phyloP scores from a whole-genome alignment of 2,329 filamentous ascomycete genomes.

The Talaromyces pinophilus region DNA sequence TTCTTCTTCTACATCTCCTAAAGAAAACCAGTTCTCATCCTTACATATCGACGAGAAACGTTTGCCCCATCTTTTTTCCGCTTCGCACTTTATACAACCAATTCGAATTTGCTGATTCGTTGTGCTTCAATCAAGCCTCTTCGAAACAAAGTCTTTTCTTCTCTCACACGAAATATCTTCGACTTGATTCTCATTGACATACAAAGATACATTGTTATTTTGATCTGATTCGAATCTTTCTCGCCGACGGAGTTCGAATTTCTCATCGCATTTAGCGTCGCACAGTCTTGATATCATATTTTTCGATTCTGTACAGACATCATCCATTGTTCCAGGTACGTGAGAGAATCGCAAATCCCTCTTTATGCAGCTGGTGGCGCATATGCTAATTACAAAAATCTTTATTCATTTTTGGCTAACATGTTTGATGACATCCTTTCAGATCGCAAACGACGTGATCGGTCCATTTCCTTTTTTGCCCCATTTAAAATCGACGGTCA shows the following conservation, averaged over 20 bases:
- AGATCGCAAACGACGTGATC: slow-evolving; percentile 11
- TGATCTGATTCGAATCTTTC: neutral
- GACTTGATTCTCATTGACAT: neutral
- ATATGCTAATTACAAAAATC: neutral
- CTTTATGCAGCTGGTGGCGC: neutral
- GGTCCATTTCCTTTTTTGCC: slow-evolving; percentile 6
- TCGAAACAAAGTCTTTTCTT: neutral
- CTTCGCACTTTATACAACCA: slow-evolving; percentile 5
- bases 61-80: slow-evolving; percentile 10
- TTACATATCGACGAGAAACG: neutral
- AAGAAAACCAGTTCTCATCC: neutral
- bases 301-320: slow-evolving; percentile 20
- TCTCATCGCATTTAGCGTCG: slow-evolving; percentile 18
- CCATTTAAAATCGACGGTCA: slow-evolving; percentile 7
- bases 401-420: neutral
- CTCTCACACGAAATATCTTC: neutral
- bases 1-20: slow-evolving; percentile 5
- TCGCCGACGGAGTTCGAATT: slow-evolving; percentile 7
- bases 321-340: slow-evolving; percentile 3
- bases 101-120: slow-evolving; percentile 5
- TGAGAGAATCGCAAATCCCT: neutral
- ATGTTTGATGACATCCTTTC: slow-evolving; percentile 1
- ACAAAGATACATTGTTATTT: neutral
- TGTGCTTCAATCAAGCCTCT: neutral
- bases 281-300: slow-evolving; percentile 19